Conservation (phyloP, 1,139 yeast species). For the Magnusiomyces suaveolens region DNA sequence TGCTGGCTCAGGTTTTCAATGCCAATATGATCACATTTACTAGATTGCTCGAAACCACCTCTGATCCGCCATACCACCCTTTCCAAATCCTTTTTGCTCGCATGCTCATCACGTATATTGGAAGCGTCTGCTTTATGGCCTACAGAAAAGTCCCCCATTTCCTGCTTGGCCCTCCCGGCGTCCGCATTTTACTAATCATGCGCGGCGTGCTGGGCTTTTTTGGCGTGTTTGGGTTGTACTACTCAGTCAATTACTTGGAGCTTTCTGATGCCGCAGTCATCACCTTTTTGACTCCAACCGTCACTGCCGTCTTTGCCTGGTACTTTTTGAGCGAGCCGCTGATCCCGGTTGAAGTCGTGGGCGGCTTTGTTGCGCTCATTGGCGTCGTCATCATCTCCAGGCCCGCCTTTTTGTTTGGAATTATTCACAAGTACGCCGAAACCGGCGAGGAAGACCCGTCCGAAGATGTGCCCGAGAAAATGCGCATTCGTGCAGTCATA, state of each 20-base stretch:
- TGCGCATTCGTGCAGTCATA: slow-evolving; percentile 41
- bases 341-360: slow-evolving; percentile 54
- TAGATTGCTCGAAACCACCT: slow-evolving; percentile 58
- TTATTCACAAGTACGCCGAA: slow-evolving; percentile 5
- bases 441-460: slow-evolving; percentile 9
- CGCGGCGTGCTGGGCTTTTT: slow-evolving; percentile 70
- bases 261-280: slow-evolving; percentile 74
- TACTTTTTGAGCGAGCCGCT: slow-evolving; percentile 57
- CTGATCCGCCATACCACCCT: slow-evolving; percentile 58
- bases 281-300: slow-evolving; percentile 67
- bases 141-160: slow-evolving; percentile 43
- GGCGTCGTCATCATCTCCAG: slow-evolving; percentile 80
- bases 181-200: slow-evolving; percentile 45
- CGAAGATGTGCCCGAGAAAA: slow-evolving; percentile 13
- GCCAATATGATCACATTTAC: slow-evolving; percentile 69
- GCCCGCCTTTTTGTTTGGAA: slow-evolving; percentile 56
- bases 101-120: slow-evolving; percentile 59
- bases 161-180: slow-evolving; percentile 59
- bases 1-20: slow-evolving; percentile 50
- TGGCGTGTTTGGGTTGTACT: slow-evolving; percentile 71
- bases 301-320: slow-evolving; percentile 70
- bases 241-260: slow-evolving; percentile 61
- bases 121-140: slow-evolving; percentile 48
- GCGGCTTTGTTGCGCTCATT: slow-evolving; percentile 55
- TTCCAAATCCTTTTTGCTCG: slow-evolving; percentile 66